Evolutionary conservation across 768 basidiomycete species (phyloP).

Genomic region (Lentinula guzmanii): DNA sequence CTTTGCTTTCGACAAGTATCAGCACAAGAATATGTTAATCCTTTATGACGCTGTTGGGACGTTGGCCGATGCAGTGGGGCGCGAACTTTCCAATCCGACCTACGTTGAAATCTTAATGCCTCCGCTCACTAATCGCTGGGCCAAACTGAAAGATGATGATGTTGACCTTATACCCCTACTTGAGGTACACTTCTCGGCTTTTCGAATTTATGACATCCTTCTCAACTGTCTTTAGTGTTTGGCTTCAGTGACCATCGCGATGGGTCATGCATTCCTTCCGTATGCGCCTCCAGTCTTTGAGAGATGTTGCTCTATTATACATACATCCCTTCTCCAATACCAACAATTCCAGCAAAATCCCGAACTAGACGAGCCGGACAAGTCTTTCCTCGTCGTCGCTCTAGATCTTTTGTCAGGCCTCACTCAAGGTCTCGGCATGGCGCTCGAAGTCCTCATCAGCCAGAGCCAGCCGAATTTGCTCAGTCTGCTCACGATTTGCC

Average conservation of each 20-base stretch:
- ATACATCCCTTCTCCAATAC: constrained; percentile 76
- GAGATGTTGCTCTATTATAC: constrained; percentile 83
- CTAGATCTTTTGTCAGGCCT: constrained; percentile 95
- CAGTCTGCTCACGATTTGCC: constrained; percentile 75
- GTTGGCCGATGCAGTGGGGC: constrained; percentile 91
- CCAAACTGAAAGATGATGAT: constrained; percentile 85
- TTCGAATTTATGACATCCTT: not conserved
- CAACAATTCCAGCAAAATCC: constrained; percentile 85
- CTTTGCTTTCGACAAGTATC: constrained; percentile 95
- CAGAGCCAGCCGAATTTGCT: constrained; percentile 73
- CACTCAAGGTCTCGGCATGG: constrained; percentile 85
- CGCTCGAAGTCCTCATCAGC: constrained; percentile 68
- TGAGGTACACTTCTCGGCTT: constrained; percentile 53
- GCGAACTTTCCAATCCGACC: constrained; percentile 75
- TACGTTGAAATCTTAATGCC: constrained; percentile 98
- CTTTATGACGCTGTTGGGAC: constrained; percentile 99
- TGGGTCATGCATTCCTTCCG: constrained; percentile 81
- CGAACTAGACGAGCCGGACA: constrained; percentile 91
- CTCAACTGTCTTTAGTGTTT: constrained; percentile 61
- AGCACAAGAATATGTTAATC: constrained; percentile 98
- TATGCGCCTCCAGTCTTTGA: constrained; percentile 92
- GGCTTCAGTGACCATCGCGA: constrained; percentile 95
- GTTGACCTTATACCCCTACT: constrained; percentile 91
- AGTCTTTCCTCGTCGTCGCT: constrained; percentile 95
- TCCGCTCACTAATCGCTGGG: constrained; percentile 84